A percentile compares a stretch with the other conserved stretches of the same genome.
These are phyloP conservation scores for Aspergillus sergii DNA, from an alignment of 2,329 filamentous ascomycete genomes.

Conservation along the genomic window DNA sequence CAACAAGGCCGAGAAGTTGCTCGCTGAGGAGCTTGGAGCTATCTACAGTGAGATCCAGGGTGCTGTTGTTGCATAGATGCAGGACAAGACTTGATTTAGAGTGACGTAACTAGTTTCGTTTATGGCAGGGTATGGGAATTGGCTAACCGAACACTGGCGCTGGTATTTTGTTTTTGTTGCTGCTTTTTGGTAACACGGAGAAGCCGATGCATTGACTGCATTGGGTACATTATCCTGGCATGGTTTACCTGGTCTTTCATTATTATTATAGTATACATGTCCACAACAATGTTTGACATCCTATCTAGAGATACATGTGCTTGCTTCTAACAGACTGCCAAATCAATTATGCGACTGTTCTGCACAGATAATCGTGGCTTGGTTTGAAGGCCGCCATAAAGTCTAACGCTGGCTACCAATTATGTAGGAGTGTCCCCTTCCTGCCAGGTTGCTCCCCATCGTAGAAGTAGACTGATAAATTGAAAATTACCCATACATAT, in stretches of 20 bases:
- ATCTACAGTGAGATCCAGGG: slow-evolving; percentile 48
- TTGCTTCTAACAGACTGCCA: slow-evolving; percentile 29
- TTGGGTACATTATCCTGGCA: slow-evolving; percentile 22
- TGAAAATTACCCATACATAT: too few species aligned
- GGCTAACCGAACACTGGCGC: slow-evolving; percentile 32
- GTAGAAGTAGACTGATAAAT: not conserved
- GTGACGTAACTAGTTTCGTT: slow-evolving; percentile 12
- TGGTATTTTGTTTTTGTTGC: slow-evolving; percentile 24
- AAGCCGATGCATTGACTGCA: slow-evolving; percentile 22
- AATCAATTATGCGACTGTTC: slow-evolving; percentile 33
- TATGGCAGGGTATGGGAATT: slow-evolving; percentile 22
- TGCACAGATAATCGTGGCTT: not conserved
- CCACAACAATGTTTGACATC: slow-evolving; percentile 23
- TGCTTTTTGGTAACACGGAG: slow-evolving; percentile 16
- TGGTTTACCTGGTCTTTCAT: slow-evolving; percentile 27
- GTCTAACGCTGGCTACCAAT: not conserved
- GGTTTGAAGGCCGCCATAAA: not conserved
- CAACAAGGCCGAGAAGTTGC: slow-evolving; percentile 51
- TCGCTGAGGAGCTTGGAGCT: slow-evolving; percentile 49
- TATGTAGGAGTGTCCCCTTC: not conserved
- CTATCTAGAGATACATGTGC: slow-evolving; percentile 28
- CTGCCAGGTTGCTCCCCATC: too few species aligned
- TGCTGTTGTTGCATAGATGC: slow-evolving; percentile 50
- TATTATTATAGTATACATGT: slow-evolving; percentile 33
- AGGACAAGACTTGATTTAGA: slow-evolving; percentile 9